Percentiles rank a stretch among this genome's conserved stretches.
These are phyloP conservation scores for Paramecium pentaurelia DNA, from an alignment of 73 alveolate genomes.

Conservation along the genomic window DNA sequence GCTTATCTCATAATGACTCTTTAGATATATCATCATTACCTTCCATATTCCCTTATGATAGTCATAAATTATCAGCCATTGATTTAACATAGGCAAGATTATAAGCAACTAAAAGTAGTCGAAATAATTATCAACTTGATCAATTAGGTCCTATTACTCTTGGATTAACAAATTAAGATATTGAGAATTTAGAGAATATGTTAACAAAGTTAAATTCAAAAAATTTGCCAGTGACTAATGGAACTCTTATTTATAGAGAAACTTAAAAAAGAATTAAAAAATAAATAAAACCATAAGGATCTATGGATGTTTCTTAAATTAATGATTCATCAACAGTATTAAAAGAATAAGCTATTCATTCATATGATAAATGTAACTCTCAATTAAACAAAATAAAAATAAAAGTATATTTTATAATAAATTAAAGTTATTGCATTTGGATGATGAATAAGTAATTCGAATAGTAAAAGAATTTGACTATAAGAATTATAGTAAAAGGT, in stretches of 20 bases:
- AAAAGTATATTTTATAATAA: neutral
- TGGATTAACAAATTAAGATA: neutral
- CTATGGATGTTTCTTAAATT: neutral
- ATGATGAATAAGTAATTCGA: constrained; percentile 1
- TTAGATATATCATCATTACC: constrained; percentile 1
- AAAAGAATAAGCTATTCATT: constrained; percentile 24
- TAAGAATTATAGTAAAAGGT: constrained; percentile 19
- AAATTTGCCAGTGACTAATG: neutral
- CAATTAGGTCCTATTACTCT: constrained; percentile 36
- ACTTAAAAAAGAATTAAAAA: neutral
- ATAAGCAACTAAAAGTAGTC: constrained; percentile 6
- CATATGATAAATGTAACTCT: neutral
- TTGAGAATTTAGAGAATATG: constrained; percentile 24
- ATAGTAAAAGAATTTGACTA: constrained; percentile 23
- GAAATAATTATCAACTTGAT: neutral
- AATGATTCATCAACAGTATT: neutral
- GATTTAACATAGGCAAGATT: neutral
- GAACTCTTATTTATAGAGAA: neutral
- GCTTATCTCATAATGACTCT: neutral
- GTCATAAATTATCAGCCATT: constrained; percentile 19
- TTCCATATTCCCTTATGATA: constrained; percentile 21
- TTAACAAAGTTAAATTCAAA: neutral
- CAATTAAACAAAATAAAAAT: neutral
- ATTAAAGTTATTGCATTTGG: neutral
- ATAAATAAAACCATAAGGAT: neutral